phyloP scores from a whole-genome alignment of 176 grass and related monocot species.

The Leersia perrieri region DNA sequence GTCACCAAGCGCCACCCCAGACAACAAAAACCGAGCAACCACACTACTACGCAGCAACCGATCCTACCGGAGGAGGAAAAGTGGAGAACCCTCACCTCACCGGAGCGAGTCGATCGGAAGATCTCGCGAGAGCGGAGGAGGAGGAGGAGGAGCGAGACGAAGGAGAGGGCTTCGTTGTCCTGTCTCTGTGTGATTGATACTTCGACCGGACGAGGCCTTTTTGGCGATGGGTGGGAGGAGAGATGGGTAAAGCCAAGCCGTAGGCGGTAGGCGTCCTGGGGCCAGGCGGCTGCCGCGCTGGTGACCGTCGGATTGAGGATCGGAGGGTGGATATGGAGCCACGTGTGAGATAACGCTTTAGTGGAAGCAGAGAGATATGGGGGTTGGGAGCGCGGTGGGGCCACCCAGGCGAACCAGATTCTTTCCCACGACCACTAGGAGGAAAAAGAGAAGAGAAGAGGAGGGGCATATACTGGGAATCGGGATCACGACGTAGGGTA shows the following conservation, averaged over 20 bases:
- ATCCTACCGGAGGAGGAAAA: not conserved
- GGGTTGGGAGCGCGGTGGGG: not conserved
- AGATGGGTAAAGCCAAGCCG: conserved; percentile 5
- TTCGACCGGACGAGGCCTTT: conserved; percentile 5
- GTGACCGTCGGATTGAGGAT: not conserved
- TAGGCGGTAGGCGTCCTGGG: not conserved
- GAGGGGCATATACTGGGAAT: conserved; percentile 38
- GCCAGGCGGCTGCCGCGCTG: not conserved
- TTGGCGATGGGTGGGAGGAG: conserved; percentile 4
- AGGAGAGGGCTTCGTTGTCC: not conserved
- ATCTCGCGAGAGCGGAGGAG: not conserved
- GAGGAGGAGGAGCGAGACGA: not conserved
- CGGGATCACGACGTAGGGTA: not conserved
- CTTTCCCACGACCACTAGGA: not conserved
- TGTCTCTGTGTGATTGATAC: not conserved
- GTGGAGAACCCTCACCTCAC: conserved; percentile 4
- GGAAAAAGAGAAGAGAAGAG: not conserved
- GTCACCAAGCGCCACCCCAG: not conserved
- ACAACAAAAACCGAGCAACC: not conserved
- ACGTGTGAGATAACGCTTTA: conserved; percentile 26
- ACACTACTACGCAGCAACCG: not conserved
- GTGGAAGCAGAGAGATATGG: conserved; percentile 26
- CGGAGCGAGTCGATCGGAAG: conserved; percentile 4
- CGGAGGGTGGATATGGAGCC: not conserved
- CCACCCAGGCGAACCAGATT: conserved; percentile 1